Percentiles rank a stretch among this genome's conserved stretches.
phyloP scores from a whole-genome alignment of 176 grass and related monocot species.

The Pharus latifolius region DNA sequence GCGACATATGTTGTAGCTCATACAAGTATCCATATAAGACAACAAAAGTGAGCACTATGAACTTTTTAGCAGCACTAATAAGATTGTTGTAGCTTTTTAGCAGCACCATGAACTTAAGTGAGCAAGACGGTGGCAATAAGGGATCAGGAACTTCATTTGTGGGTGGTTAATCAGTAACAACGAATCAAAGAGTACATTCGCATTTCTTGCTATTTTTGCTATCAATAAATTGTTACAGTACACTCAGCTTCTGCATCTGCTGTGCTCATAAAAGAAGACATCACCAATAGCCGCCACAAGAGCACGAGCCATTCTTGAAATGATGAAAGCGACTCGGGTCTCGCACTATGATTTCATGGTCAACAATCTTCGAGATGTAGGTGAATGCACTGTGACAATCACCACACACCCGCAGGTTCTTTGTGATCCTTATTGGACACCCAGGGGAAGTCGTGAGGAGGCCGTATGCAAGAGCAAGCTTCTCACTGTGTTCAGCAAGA shows the following conservation, averaged over 20 bases:
- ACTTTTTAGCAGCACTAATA: no score
- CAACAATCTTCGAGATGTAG: slow-evolving; percentile 65
- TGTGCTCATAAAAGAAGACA: neutral
- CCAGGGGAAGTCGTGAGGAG: slow-evolving; percentile 59
- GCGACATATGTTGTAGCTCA: no score
- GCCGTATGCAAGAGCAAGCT: slow-evolving; percentile 75
- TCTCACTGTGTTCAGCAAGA: slow-evolving; percentile 74
- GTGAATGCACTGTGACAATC: slow-evolving; percentile 81
- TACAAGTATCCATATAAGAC: no score
- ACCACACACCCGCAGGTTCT: slow-evolving; percentile 75
- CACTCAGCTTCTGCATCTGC: neutral
- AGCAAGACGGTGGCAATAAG: neutral
- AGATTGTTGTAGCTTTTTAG: no score
- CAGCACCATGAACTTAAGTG: no score
- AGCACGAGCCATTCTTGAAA: slow-evolving; percentile 71
- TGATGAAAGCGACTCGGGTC: slow-evolving; percentile 87
- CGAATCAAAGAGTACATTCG: slow-evolving; percentile 7
- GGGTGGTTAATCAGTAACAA: neutral
- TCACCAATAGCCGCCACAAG: slow-evolving; percentile 75
- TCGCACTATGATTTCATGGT: slow-evolving; percentile 82
- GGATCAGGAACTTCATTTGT: neutral
- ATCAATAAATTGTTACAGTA: neutral
- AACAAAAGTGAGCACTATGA: no score
- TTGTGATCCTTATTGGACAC: slow-evolving; percentile 70
- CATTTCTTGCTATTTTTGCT: neutral